Base-by-base conservation (phyloP, 2,329 filamentous ascomycete genomes). In the Colletotrichum navitas region DNA sequence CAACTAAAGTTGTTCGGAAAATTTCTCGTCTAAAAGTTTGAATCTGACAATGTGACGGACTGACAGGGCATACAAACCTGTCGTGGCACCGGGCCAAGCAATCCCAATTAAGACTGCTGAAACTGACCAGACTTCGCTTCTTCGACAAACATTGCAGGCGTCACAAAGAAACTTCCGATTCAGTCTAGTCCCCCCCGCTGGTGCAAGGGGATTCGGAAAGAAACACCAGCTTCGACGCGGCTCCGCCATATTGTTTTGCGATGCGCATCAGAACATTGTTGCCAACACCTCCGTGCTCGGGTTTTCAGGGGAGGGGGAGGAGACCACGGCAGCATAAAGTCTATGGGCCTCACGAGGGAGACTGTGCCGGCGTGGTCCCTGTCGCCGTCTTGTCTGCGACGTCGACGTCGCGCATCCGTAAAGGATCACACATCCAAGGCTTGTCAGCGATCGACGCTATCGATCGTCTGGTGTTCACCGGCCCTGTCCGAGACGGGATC, bases 391-490 rank as follows among this genome's bases (percentile, higher is more conserved):
- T 72, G 52, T 72, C 70, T 66, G 70, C 66, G 66, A 72, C 70
- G 56, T 68, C 61, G 56, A 72, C 55, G 58, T 72, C 59, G 65
- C 49, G 52, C 60, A 52, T 59, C 52, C 16, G 52, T 68, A 45
- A 51, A 26, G 63, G 68, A 73, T 68, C 68, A 61, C 66, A n/a
- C 55, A 41, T 16, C 58, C 14, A 62, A 36, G 55, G 55, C 41
- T 66, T 56, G 55, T 43, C 39, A 60, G 43, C 58, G 68, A 72
- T 73, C 68, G 68, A 39, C 68, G 47, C 68, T 56, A 64, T 55
- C 60, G 68, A 72, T 73, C 68, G 63, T 72, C 68, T 73, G 68
- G 56, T 68, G 52, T 64, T 63, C 49, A 26, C 62, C 62, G 58
- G 67, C 51, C 67, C 49, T 71, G 56, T 58, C 62, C 45, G 66